phyloP scores from a whole-genome alignment of 1,284 basidiomycete species.

The Polyporus tsugae region DNA sequence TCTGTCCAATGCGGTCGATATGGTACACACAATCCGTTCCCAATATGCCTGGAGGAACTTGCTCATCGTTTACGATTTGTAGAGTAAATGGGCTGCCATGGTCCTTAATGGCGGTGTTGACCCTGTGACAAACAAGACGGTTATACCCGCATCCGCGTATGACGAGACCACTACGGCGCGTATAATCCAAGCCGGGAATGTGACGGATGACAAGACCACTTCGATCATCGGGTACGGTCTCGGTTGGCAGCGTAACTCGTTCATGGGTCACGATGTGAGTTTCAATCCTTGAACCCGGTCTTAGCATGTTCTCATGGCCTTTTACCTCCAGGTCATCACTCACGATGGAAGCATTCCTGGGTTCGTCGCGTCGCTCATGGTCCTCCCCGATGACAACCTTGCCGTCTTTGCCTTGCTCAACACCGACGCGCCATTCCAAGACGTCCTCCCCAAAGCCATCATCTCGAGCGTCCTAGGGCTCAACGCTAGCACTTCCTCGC shows the following conservation, averaged over 20 bases:
- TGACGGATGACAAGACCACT: slow-evolving; percentile 1
- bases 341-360: slow-evolving; percentile 42
- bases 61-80: neutral
- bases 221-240: slow-evolving; percentile 39
- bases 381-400: slow-evolving; percentile 43
- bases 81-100: slow-evolving; percentile 42
- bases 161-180: slow-evolving; percentile 39
- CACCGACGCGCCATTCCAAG: slow-evolving; percentile 43
- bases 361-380: slow-evolving; percentile 46
- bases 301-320: neutral
- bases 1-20: slow-evolving; percentile 42
- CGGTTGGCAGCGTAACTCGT: slow-evolving; percentile 38
- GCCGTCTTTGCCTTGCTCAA: slow-evolving; percentile 53
- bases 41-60: no score
- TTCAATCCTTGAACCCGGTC: slow-evolving; percentile 4
- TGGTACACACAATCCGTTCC: slow-evolving; percentile 18
- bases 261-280: slow-evolving; percentile 23
- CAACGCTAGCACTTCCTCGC: slow-evolving; percentile 32
- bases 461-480: slow-evolving; percentile 30
- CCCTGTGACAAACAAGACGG: slow-evolving; percentile 34
- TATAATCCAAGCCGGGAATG: slow-evolving; percentile 26
- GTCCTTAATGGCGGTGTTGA: slow-evolving; percentile 39
- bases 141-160: slow-evolving; percentile 35
- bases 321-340: slow-evolving; percentile 27
- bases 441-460: slow-evolving; percentile 39